Percentiles rank a stretch among this genome's conserved stretches.
Evolutionary conservation across 352 stramenopile genomes (phyloP).

Genomic region (Pythium insidiosum): DNA sequence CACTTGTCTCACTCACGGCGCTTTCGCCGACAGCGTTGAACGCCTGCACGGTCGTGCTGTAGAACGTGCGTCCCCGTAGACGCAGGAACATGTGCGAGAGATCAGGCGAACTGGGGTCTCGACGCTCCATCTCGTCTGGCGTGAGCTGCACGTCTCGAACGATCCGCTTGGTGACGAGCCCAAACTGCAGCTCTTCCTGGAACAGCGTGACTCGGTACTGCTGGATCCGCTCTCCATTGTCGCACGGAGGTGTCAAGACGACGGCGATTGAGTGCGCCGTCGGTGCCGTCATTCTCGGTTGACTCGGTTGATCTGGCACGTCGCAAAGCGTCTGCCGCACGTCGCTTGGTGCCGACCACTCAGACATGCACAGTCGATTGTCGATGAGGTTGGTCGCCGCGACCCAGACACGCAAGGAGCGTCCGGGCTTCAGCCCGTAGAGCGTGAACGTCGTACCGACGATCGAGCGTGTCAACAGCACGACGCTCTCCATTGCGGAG

Average conservation of each 20-base stretch:
- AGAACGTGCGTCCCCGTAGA: constrained; percentile 33
- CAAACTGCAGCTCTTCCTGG: constrained; percentile 48
- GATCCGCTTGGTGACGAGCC: constrained; percentile 33
- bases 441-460: constrained; percentile 38
- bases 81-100: constrained; percentile 18
- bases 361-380: constrained; percentile 38
- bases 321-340: constrained; percentile 31
- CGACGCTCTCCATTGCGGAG: constrained; percentile 7
- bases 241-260: constrained; percentile 24
- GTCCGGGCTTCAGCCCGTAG: constrained; percentile 25
- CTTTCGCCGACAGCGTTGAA: constrained; percentile 40
- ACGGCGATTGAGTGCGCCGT: constrained; percentile 35
- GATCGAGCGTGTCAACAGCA: constrained; percentile 43
- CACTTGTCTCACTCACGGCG: constrained; percentile 24
- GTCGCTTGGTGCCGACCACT: constrained; percentile 30
- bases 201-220: constrained; percentile 39
- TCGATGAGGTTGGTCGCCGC: constrained; percentile 55
- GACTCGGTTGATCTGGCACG: constrained; percentile 26
- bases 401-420: constrained; percentile 31
- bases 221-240: constrained; percentile 44
- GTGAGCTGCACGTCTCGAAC: constrained; percentile 24
- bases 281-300: constrained; percentile 16
- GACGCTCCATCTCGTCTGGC: constrained; percentile 13
- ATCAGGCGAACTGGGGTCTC: not conserved
- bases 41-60: constrained; percentile 33